phyloP scores from a whole-genome alignment of 805 yeast genomes.

The Barnettozyma siamensis region DNA sequence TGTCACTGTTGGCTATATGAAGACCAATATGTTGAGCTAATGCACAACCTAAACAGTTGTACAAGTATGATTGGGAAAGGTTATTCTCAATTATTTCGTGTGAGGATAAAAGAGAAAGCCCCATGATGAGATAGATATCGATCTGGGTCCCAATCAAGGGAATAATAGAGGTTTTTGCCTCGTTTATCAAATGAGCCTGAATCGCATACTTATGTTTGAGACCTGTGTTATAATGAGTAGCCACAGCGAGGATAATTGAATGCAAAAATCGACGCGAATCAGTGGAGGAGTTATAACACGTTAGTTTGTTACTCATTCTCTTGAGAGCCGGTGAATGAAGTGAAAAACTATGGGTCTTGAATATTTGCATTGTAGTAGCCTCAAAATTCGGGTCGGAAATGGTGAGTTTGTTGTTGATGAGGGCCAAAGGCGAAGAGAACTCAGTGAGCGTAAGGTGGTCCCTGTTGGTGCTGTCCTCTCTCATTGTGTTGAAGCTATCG shows the following conservation, averaged over 20 bases:
- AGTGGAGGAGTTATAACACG: constrained; percentile 12
- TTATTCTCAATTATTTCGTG: constrained; percentile 29
- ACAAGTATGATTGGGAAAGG: constrained; percentile 27
- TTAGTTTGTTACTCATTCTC: constrained; percentile 18
- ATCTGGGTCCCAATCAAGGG: constrained; percentile 11
- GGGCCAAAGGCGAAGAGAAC: background rate
- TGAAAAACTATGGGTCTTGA: constrained; percentile 8
- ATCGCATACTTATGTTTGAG: constrained; percentile 9
- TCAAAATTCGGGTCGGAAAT: constrained; percentile 11
- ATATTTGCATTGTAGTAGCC: constrained; percentile 3
- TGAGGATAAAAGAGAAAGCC: constrained; percentile 24
- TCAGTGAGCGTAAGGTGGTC: constrained; percentile 1
- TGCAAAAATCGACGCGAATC: constrained; percentile 19
- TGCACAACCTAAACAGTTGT: constrained; percentile 28
- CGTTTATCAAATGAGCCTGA: constrained; percentile 18
- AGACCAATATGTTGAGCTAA: constrained; percentile 30
- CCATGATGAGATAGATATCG: constrained; percentile 23
- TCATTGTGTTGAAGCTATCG: background rate
- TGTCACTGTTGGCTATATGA: background rate
- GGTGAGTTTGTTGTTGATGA: background rate
- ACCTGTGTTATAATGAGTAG: constrained; percentile 20
- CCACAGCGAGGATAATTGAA: constrained; percentile 22
- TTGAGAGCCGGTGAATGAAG: constrained; percentile 16
- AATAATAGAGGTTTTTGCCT: constrained; percentile 24
- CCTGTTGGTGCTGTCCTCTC: background rate